Base-by-base conservation (phyloP, 2,329 filamentous ascomycete species). In the Pseudogymnoascus sp. region DNA sequence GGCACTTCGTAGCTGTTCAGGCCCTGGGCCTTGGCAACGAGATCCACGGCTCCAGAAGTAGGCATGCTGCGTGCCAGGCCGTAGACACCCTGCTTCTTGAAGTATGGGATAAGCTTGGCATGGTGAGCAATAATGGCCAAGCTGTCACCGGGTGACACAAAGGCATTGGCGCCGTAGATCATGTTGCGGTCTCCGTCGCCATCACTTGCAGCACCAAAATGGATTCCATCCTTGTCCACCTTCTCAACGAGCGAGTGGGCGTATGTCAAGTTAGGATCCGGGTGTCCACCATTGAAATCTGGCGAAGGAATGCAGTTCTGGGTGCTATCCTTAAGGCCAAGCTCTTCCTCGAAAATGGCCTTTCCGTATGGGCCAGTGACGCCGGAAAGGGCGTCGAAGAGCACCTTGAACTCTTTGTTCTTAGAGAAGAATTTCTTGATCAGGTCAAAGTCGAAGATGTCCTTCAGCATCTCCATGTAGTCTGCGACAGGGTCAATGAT, bases 101-200 rank as follows among this genome's bases (percentile, higher is more conserved):
- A 99, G 81, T 96, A 99, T 63, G 94, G 94, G 71, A 99, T 99
- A 64, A 96, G 85, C 70, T 96, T 85, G 68, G 94, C 92, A 74
- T 99, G 88, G 81, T 99, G 94, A 58, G 94, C 92, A 72, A 99
- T 99, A 74, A 99, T 99, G 72, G 94, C 94, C 71, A 99, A 81
- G 71, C 91, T 96, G 81, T 99, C 94, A 72, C 94, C 94, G 6
- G 94, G 94, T 6, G 93, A 97, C 64, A 99, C 94, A 72, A 99
- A 99, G 47, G 89, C 86, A 71, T 95, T 93, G 67, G 93, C 92
- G 65, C 94, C 94, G 78, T 99, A 99, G 73, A 99, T 99, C 94
- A 99, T 99, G 85, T 99, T 99, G 70, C 94, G 90, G 81, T 99
- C 94, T 71, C 94, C 94, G 71, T 99, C 94, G 69, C 94, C 94